Conservation (phyloP, 2,329 filamentous ascomycete genomes). For the Capronia americana region DNA sequence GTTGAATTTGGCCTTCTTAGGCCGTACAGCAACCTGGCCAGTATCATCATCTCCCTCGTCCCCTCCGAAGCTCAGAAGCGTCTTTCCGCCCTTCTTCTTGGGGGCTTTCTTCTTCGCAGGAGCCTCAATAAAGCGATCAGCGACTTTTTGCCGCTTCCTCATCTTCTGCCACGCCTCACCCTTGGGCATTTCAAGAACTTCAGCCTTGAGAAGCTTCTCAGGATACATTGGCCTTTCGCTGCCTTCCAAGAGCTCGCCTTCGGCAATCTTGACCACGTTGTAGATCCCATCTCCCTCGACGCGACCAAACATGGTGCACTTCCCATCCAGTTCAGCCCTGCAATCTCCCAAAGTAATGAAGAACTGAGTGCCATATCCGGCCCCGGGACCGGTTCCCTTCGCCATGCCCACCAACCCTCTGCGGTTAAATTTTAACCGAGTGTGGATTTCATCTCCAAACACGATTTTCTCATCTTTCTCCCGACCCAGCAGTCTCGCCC, state of each 20-base stretch:
- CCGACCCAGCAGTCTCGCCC: constrained; percentile 58
- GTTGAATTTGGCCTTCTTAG: constrained; percentile 57
- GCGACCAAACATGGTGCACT: constrained; percentile 92
- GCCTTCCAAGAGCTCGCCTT: constrained; percentile 78
- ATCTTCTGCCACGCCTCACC: constrained; percentile 49
- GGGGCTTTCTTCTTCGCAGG: constrained; percentile 45
- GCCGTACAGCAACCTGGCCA: constrained; percentile 45
- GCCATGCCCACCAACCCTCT: constrained; percentile 95
- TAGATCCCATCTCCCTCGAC: constrained; percentile 95
- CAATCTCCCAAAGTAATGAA: constrained; percentile 87
- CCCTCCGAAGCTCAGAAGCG: constrained; percentile 55
- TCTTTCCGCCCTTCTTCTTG: constrained; percentile 52
- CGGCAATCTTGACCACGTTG: constrained; percentile 91
- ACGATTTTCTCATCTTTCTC: constrained; percentile 63
- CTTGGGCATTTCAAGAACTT: constrained; percentile 54
- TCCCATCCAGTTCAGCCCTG: constrained; percentile 81
- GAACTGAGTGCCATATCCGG: constrained; percentile 94
- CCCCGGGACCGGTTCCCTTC: constrained; percentile 62
- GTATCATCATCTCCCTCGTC: constrained; percentile 50
- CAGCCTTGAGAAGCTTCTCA: constrained; percentile 68
- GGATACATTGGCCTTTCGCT: constrained; percentile 86
- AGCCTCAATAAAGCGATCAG: constrained; percentile 39
- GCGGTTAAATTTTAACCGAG: constrained; percentile 88
- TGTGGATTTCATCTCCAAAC: constrained; percentile 90
- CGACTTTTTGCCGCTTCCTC: constrained; percentile 49